Base-by-base conservation (phyloP, 2,329 filamentous ascomycete genomes). In the Chaetomiaceae sp. region DNA sequence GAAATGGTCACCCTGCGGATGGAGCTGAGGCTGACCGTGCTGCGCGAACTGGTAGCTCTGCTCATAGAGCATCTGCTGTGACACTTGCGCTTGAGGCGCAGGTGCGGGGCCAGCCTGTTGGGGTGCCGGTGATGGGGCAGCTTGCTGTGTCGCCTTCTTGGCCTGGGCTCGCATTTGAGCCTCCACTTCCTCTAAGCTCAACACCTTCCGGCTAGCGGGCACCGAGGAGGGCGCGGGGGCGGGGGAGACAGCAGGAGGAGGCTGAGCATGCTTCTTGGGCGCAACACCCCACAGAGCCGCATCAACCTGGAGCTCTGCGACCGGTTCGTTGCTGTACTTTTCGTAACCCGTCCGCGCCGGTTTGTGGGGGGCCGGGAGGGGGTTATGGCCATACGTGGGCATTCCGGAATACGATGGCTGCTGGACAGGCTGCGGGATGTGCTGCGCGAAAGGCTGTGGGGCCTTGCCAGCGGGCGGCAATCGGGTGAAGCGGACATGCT, bases 131-230 rank as follows among this genome's bases (percentile, higher is more conserved):
- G 68, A 58, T 15, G 63, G 62, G 30, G 64, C 59, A 15, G 66
- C 54, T 7, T 65, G 61, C 46, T 68, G 60, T 8, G 68, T 58
- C 10, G 71, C 68, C 51, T 74, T 75, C 58, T 78, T 76, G 26
- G 79, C 69, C 56, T 90, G 84, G 27, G 78, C 75, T 50, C 86
- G 81, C 84, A 98, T 90, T 54, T 88, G 83, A 44, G 91, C 91
- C 69, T 98, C 93, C 17, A 98, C 90, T 69, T 98, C 93, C 64
- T 97, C 93, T 60, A 98, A 67, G 59, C 88, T 97, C 85, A 98
- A 83, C 69, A 96, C 84, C 71, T 90, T 96, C 60, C 82, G 81
- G 34, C 75, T 62, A 15, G 59, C 58, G 38, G 69, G 64, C 5
- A 66, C 55, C 8, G 59, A 59, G 6, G 62, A 57, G 15, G 65